These are phyloP conservation scores for Microcyclosporella mali DNA, from an alignment of 2,329 filamentous ascomycete species.

Conservation along the genomic window DNA sequence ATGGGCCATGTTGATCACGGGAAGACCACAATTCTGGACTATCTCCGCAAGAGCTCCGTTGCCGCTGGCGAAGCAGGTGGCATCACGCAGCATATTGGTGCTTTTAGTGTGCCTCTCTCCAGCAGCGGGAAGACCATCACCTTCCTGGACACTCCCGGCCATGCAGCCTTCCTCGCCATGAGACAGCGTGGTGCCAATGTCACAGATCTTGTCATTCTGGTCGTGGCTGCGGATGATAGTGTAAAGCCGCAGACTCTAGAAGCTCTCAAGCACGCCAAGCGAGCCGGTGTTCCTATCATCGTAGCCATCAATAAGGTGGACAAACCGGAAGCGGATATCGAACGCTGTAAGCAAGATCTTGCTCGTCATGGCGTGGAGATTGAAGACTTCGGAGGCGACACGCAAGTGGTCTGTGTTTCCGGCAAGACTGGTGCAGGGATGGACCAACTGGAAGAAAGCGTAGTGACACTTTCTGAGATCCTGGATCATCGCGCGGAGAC, in stretches of 20 bases:
- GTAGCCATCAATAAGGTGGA: constrained; percentile 98
- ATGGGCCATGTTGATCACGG: constrained; percentile 99
- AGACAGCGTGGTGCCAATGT: constrained; percentile 90
- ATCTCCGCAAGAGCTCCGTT: constrained; percentile 84
- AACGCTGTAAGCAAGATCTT: constrained; percentile 83
- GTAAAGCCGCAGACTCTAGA: constrained; percentile 97
- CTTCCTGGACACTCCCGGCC: constrained; percentile 92
- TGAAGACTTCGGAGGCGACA: constrained; percentile 91
- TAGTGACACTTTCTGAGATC: constrained; percentile 78
- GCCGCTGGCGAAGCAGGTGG: constrained; percentile 89
- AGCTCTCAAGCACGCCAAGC: constrained; percentile 85
- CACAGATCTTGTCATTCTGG: constrained; percentile 92
- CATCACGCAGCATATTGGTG: constrained; percentile 97
- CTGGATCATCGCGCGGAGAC: constrained; percentile 79
- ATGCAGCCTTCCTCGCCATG: constrained; percentile 94
- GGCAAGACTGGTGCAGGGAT: constrained; percentile 93
- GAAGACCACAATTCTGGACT: constrained; percentile 94
- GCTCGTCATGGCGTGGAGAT: constrained; percentile 78
- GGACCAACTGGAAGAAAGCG: constrained; percentile 84
- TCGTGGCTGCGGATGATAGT: constrained; percentile 93
- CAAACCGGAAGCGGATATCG: constrained; percentile 72
- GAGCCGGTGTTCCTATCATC: constrained; percentile 86
- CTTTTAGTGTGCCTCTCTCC: constrained; percentile 81
- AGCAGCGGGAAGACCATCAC: constrained; percentile 78
- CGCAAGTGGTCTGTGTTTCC: constrained; percentile 84